Evolutionary conservation across 2,329 filamentous ascomycete species (phyloP).

Genomic region (Stromatinia cepivora): DNA sequence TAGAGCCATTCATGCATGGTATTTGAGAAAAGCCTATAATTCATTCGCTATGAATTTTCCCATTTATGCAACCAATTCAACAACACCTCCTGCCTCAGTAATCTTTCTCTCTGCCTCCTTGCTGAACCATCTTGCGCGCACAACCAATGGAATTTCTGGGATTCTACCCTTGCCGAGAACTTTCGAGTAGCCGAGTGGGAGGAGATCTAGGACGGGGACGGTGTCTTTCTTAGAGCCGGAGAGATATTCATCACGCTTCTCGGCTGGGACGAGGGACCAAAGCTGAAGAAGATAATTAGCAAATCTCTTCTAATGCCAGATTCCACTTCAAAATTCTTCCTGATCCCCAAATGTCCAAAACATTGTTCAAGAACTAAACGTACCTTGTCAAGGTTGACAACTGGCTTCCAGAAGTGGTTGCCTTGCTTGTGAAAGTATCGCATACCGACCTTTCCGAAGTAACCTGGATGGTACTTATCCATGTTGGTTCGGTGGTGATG

Average conservation of each 20-base stretch:
- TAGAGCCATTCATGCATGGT: constrained; percentile 24
- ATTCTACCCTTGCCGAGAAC: constrained; percentile 97
- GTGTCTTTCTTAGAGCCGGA: constrained; percentile 78
- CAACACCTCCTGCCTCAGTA: constrained; percentile 92
- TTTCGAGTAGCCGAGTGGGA: constrained; percentile 97
- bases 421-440: constrained; percentile 94
- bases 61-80: constrained; percentile 87
- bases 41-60: constrained; percentile 28
- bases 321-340: neutral
- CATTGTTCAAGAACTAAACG: constrained; percentile 34
- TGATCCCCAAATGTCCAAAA: neutral
- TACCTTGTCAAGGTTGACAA: constrained; percentile 99
- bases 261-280: constrained; percentile 89
- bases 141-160: constrained; percentile 88
- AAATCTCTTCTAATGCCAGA: constrained; percentile 2
- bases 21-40: constrained; percentile 26
- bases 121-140: constrained; percentile 93
- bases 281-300: constrained; percentile 56
- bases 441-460: constrained; percentile 98
- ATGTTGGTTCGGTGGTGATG: constrained; percentile 97
- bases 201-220: constrained; percentile 96
- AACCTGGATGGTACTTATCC: constrained; percentile 94
- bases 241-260: constrained; percentile 93
- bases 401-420: constrained; percentile 97
- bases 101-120: constrained; percentile 98